Percentiles rank a stretch among this genome's conserved stretches.
Evolutionary conservation across 2,329 filamentous ascomycete species (phyloP).

Genomic region (Zopfia rhizophila): DNA sequence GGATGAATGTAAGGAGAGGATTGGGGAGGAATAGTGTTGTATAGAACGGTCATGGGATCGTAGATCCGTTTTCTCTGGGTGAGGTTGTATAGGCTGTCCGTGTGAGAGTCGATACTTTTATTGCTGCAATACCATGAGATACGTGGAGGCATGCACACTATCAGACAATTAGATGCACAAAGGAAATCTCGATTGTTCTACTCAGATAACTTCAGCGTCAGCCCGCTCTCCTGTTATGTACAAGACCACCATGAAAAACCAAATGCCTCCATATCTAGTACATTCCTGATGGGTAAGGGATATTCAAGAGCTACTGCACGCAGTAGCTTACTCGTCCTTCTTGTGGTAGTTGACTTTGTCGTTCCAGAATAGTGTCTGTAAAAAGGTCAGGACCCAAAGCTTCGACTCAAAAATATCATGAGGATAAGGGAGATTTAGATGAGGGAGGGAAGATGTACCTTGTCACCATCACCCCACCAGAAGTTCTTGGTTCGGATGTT

Average conservation of each 20-base stretch:
- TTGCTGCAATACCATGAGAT: too few species aligned
- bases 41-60: too few species aligned
- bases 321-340: slow-evolving; percentile 70
- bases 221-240: background rate
- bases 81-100: too few species aligned
- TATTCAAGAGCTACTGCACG: too few species aligned
- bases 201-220: background rate
- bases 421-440: background rate
- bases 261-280: too few species aligned
- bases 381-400: background rate
- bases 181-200: slow-evolving; percentile 1
- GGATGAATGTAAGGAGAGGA: slow-evolving; percentile 38
- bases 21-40: slow-evolving; percentile 20
- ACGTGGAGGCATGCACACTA: background rate
- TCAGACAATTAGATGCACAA: too few species aligned
- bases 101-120: too few species aligned
- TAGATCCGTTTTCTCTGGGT: too few species aligned
- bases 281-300: too few species aligned
- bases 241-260: too few species aligned
- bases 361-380: slow-evolving; percentile 79
- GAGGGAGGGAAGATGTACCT: slow-evolving; percentile 66
- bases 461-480: slow-evolving; percentile 94
- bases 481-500: slow-evolving; percentile 98
- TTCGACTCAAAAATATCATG: too few species aligned
- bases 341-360: slow-evolving; percentile 96